Evolutionary conservation across 495 filamentous ascomycete species (phyloP).

Genomic region (Aspergillus saccharolyticus): DNA sequence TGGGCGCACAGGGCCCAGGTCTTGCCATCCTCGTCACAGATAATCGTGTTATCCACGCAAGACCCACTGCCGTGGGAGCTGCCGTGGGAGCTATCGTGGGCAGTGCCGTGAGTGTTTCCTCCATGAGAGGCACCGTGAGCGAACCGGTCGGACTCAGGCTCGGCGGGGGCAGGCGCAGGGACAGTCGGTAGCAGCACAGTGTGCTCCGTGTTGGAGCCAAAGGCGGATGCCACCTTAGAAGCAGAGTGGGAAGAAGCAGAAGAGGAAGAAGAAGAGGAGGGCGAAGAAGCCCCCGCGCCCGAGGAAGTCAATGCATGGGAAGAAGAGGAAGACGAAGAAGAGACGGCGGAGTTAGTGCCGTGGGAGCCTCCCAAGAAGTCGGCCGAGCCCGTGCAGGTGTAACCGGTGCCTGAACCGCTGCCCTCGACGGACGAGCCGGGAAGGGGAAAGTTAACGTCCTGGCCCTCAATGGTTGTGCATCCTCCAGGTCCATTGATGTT

Average conservation of each 20-base stretch:
- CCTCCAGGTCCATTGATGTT: constrained; percentile 56
- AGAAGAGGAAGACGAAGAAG: constrained; percentile 8
- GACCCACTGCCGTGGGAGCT: not conserved
- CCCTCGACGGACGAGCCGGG: constrained; percentile 60
- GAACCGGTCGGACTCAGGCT: not conserved
- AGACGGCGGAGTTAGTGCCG: not conserved
- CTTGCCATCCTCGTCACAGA: constrained; percentile 36
- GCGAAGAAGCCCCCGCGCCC: not conserved
- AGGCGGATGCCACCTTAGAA: constrained; percentile 1
- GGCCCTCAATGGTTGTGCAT: constrained; percentile 46
- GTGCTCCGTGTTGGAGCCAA: not conserved
- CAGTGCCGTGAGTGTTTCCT: too few species aligned
- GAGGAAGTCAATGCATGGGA: constrained; percentile 9
- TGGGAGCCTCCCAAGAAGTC: constrained; percentile 17
- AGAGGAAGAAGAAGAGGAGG: not conserved
- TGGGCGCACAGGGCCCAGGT: constrained; percentile 36
- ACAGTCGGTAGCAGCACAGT: not conserved
- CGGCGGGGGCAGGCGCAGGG: not conserved
- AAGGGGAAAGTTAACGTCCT: constrained; percentile 58
- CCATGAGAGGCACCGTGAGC: not conserved
- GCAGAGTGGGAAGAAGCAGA: constrained; percentile 15
- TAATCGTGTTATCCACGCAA: constrained; percentile 28
- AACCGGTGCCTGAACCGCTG: constrained; percentile 27
- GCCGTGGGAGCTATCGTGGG: not conserved
- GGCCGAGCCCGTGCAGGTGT: constrained; percentile 26